phyloP scores from a whole-genome alignment of 306 rosid genomes.

The Coriaria nepalensis region DNA sequence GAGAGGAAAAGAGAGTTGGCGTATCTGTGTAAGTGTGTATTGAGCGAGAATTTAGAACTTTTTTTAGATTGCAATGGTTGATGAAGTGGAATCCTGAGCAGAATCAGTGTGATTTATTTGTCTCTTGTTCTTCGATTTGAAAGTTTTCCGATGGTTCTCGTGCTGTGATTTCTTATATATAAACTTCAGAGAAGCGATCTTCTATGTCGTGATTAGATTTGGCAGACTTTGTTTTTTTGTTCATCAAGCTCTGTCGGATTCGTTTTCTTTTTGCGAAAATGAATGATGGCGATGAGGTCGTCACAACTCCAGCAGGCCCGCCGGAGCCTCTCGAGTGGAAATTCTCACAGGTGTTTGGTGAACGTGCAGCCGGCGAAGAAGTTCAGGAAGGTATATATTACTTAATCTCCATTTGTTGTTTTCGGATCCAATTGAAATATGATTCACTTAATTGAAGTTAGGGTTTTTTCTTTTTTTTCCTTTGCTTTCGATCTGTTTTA shows the following conservation, averaged over 20 bases:
- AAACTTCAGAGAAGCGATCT: constrained; percentile 43
- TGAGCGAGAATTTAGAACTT: no score
- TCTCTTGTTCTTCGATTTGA: no score
- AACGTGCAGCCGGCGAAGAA: constrained; percentile 95
- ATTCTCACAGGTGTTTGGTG: constrained; percentile 98
- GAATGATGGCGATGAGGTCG: constrained; percentile 89
- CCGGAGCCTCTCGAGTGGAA: constrained; percentile 85
- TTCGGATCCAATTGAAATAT: no score
- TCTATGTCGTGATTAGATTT: constrained; percentile 51
- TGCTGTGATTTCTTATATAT: constrained; percentile 35
- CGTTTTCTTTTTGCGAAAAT: constrained; percentile 24
- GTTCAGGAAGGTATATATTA: constrained; percentile 79
- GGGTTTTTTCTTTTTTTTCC: no score
- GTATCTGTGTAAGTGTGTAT: no score
- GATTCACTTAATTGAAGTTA: no score
- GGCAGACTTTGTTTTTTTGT: constrained; percentile 18
- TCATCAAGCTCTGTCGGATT: constrained; percentile 34
- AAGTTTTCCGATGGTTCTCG: constrained; percentile 15
- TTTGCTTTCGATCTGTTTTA: no score
- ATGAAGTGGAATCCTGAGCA: no score
- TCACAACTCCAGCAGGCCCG: constrained; percentile 63
- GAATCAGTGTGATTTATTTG: no score
- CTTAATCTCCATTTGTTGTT: no score
- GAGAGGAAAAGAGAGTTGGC: no score
- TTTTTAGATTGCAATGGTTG: no score